Conservation (phyloP, 495 filamentous ascomycete species). For the Glarea lozoyensis region DNA sequence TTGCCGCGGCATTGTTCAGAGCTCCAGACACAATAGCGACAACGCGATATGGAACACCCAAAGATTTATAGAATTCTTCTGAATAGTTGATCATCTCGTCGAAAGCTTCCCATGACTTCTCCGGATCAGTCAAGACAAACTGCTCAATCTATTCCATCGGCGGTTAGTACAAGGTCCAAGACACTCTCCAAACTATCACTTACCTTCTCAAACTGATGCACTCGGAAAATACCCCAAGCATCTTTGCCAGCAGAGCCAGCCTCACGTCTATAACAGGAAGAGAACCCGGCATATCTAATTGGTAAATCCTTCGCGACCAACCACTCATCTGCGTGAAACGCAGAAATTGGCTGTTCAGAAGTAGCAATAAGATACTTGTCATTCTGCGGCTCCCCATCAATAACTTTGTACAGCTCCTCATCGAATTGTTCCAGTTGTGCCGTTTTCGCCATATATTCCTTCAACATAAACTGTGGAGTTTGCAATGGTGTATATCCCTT, state of each 20-base stretch:
- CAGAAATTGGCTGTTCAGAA: slow-evolving; percentile 89
- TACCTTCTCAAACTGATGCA: slow-evolving; percentile 97
- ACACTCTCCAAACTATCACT: neutral
- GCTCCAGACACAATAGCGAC: slow-evolving; percentile 92
- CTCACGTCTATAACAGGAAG: slow-evolving; percentile 91
- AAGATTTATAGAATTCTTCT: slow-evolving; percentile 89
- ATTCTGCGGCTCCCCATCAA: slow-evolving; percentile 72
- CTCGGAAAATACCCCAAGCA: slow-evolving; percentile 96
- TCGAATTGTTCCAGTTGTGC: slow-evolving; percentile 96
- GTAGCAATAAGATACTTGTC: slow-evolving; percentile 98
- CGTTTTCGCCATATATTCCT: slow-evolving; percentile 97
- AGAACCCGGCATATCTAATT: slow-evolving; percentile 88
- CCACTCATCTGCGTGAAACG: slow-evolving; percentile 91
- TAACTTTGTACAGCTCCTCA: slow-evolving; percentile 95
- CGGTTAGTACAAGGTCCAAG: neutral
- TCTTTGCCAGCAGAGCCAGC: slow-evolving; percentile 89
- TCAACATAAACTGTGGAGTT: slow-evolving; percentile 92
- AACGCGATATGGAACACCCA: slow-evolving; percentile 81
- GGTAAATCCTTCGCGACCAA: slow-evolving; percentile 75
- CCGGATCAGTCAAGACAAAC: slow-evolving; percentile 88
- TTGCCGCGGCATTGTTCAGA: slow-evolving; percentile 84
- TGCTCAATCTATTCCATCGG: slow-evolving; percentile 60
- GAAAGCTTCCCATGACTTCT: slow-evolving; percentile 89
- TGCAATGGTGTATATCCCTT: slow-evolving; percentile 80
- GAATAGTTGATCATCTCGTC: slow-evolving; percentile 84